Evolutionary conservation across 257 asterid genomes (phyloP).

Genomic region (Nicotiana sylvestris): DNA sequence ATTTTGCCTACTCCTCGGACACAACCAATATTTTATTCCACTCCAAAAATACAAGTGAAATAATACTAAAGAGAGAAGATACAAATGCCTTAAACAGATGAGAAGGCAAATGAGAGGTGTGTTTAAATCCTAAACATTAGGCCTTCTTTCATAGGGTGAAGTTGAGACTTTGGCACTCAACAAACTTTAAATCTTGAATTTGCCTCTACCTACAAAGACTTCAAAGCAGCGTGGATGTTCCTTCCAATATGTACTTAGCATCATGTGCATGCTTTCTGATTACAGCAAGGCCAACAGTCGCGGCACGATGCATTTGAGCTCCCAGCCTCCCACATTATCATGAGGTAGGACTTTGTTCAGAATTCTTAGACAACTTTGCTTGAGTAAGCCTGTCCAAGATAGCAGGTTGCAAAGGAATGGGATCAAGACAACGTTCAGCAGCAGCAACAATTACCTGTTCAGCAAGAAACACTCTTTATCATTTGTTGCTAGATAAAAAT

Average conservation of each 20-base stretch:
- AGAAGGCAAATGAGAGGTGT: too few relatives aligned
- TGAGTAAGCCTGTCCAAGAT: conserved; percentile 84
- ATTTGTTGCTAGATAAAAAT: neutral
- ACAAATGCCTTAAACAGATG: too few relatives aligned
- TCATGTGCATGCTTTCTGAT: neutral
- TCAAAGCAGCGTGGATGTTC: neutral
- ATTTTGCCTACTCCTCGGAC: too few relatives aligned
- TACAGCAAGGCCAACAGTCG: neutral
- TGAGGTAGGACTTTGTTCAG: conserved; percentile 19
- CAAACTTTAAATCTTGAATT: neutral
- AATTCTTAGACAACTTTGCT: conserved; percentile 63
- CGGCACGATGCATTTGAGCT: neutral
- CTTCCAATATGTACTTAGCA: neutral
- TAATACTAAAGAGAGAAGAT: too few relatives aligned
- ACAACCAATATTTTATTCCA: too few relatives aligned
- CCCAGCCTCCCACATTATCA: neutral
- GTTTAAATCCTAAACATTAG: too few relatives aligned
- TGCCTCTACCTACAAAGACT: neutral
- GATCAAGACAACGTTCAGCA: conserved; percentile 90
- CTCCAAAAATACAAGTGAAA: too few relatives aligned
- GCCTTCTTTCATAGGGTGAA: too few relatives aligned
- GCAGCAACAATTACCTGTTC: conserved; percentile 72
- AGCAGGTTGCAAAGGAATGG: conserved; percentile 66
- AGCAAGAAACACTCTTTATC: neutral
- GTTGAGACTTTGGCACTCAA: too few relatives aligned